These are phyloP conservation scores for Arthrobotrys entomopaga DNA, from an alignment of 2,329 filamentous ascomycete genomes.

Conservation along the genomic window DNA sequence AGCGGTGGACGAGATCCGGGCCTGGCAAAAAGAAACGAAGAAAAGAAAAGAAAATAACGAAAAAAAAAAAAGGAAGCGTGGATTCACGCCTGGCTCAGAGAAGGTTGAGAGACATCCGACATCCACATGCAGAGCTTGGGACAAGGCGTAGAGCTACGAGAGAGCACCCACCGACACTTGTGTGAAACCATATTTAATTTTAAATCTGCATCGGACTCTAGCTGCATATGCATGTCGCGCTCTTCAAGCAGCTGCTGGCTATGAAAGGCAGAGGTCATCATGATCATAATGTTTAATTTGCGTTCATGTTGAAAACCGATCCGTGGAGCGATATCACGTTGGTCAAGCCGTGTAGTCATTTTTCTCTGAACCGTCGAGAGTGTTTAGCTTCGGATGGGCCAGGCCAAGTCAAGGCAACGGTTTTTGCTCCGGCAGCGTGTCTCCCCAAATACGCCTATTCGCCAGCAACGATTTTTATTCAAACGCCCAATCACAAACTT, in stretches of 20 bases:
- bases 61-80: no score
- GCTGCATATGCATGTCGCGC: slow-evolving; percentile 1
- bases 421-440: background rate
- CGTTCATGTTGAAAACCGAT: no score
- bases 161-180: background rate
- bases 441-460: slow-evolving; percentile 6
- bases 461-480: slow-evolving; percentile 1
- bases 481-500: background rate
- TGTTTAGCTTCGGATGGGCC: background rate
- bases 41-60: no score
- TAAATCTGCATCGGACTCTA: slow-evolving; percentile 7
- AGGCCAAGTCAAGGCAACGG: background rate
- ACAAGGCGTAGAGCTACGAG: background rate
- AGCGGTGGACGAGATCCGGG: no score
- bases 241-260: background rate
- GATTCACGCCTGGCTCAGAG: no score
- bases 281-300: no score
- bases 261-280: no score
- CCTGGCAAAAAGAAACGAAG: no score
- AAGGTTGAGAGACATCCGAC: no score
- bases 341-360: no score
- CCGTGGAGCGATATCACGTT: no score
- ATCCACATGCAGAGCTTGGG: background rate
- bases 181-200: slow-evolving; percentile 5
- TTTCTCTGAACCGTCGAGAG: no score